A percentile compares a stretch with the other conserved stretches of the same genome.
phyloP scores from a whole-genome alignment of 306 rosid genomes.

The Begonia loranthoides region DNA sequence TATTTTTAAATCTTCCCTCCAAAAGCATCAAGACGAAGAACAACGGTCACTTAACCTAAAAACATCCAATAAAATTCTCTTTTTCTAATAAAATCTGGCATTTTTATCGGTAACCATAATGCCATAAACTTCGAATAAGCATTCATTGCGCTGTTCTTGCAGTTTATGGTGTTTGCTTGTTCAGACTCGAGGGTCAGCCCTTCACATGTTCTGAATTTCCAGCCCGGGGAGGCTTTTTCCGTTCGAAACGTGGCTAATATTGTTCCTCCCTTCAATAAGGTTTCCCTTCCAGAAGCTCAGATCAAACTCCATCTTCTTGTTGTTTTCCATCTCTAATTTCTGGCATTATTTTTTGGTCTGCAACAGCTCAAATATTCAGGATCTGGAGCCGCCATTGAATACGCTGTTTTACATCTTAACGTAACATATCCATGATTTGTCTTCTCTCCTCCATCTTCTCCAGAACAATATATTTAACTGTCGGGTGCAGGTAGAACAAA shows the following conservation, averaged over 20 bases:
- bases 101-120: no score
- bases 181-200: constrained; percentile 97
- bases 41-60: no score
- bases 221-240: constrained; percentile 97
- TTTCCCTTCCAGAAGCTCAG: constrained; percentile 4
- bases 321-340: not conserved
- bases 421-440: constrained; percentile 15
- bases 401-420: constrained; percentile 85
- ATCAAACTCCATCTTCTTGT: no score
- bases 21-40: no score
- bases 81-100: no score
- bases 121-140: no score
- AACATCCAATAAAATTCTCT: no score
- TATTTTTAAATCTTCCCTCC: no score
- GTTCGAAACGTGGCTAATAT: constrained; percentile 95
- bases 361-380: constrained; percentile 52
- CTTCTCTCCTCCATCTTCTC: not conserved
- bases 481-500: constrained; percentile 45
- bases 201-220: constrained; percentile 82
- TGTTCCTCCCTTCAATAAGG: constrained; percentile 85
- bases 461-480: not conserved
- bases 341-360: constrained; percentile 1
- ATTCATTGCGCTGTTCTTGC: constrained; percentile 4
- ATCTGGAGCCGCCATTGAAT: constrained; percentile 74
- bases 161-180: constrained; percentile 98